Evolutionary conservation across 495 filamentous ascomycete genomes (phyloP).

Genomic region (Aspergillus avenaceus): DNA sequence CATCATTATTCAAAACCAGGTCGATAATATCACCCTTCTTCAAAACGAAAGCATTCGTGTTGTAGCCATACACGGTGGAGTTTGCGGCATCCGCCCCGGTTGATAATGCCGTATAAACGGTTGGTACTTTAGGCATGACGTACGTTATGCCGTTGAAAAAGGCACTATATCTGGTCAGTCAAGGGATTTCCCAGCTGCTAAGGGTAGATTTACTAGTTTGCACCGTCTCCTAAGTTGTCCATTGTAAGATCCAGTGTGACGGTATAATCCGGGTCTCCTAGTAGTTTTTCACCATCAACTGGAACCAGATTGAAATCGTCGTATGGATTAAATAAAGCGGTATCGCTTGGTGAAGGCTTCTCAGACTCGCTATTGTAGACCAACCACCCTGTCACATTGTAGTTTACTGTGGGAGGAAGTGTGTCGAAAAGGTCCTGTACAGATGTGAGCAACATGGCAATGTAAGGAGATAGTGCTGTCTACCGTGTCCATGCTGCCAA

Average conservation of each 20-base stretch:
- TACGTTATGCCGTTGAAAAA: conserved; percentile 83
- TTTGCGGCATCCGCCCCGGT: conserved; percentile 60
- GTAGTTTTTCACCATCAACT: conserved; percentile 39
- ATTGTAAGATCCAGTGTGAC: conserved; percentile 36
- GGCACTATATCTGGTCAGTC: conserved; percentile 19
- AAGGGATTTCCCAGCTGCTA: too few relatives aligned
- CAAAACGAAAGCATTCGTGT: conserved; percentile 66
- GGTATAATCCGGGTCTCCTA: conserved; percentile 23
- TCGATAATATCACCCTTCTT: conserved; percentile 66
- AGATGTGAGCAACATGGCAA: background rate
- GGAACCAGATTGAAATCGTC: conserved; percentile 51
- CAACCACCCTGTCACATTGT: conserved; percentile 77
- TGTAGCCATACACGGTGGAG: conserved; percentile 65
- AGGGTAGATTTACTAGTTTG: conserved; percentile 31
- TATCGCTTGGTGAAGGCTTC: conserved; percentile 31
- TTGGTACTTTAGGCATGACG: conserved; percentile 69
- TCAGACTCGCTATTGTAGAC: conserved; percentile 58
- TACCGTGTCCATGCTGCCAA: conserved; percentile 27
- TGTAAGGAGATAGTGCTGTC: background rate
- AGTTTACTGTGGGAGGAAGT: conserved; percentile 37
- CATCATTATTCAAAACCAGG: conserved; percentile 76
- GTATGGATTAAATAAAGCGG: conserved; percentile 32
- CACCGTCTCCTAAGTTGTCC: conserved; percentile 42
- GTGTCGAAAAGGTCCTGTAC: conserved; percentile 21
- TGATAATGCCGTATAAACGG: conserved; percentile 69